Evolutionary conservation across 352 stramenopile genomes (phyloP).

Genomic region (Globisporangium cystogenes): DNA sequence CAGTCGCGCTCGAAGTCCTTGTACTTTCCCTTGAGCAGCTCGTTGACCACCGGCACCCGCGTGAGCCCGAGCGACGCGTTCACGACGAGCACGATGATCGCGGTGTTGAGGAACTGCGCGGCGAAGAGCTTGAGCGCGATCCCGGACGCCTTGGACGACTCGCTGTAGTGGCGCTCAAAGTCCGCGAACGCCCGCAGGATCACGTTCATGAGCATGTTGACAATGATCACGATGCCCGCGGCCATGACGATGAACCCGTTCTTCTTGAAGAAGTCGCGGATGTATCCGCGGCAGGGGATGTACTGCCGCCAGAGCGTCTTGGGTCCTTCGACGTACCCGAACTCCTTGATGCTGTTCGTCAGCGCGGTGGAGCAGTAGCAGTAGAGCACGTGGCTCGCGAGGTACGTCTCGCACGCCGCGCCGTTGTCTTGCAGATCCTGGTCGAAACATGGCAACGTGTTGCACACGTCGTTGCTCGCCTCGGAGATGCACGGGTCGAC

Average conservation of each 20-base stretch:
- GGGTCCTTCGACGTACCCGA: conserved; percentile 49
- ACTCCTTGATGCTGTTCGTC: conserved; percentile 28
- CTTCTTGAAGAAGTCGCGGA: conserved; percentile 57
- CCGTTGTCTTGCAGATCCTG: conserved; percentile 23
- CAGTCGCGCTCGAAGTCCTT: conserved; percentile 80
- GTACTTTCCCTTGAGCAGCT: conserved; percentile 76
- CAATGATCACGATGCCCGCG: conserved; percentile 58
- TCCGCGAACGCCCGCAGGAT: conserved; percentile 59
- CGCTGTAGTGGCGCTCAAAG: conserved; percentile 74
- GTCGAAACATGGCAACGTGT: conserved; percentile 65
- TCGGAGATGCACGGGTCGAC: conserved; percentile 58
- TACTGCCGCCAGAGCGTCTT: conserved; percentile 47
- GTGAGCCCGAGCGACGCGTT: conserved; percentile 51
- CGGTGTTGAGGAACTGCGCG: conserved; percentile 82
- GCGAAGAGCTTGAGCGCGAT: conserved; percentile 76
- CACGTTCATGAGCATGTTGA: conserved; percentile 70
- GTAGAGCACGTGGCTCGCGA: conserved; percentile 53
- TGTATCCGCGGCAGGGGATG: conserved; percentile 55
- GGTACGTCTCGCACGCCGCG: conserved; percentile 52
- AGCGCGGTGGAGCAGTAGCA: conserved; percentile 66
- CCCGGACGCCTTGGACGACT: conserved; percentile 68
- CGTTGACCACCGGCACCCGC: conserved; percentile 31
- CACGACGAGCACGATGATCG: conserved; percentile 47
- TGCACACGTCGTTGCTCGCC: conserved; percentile 38
- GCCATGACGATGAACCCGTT: conserved; percentile 68